Conservation (phyloP, 371 early-diverging fungal species). For the Mortierella sp. region DNA sequence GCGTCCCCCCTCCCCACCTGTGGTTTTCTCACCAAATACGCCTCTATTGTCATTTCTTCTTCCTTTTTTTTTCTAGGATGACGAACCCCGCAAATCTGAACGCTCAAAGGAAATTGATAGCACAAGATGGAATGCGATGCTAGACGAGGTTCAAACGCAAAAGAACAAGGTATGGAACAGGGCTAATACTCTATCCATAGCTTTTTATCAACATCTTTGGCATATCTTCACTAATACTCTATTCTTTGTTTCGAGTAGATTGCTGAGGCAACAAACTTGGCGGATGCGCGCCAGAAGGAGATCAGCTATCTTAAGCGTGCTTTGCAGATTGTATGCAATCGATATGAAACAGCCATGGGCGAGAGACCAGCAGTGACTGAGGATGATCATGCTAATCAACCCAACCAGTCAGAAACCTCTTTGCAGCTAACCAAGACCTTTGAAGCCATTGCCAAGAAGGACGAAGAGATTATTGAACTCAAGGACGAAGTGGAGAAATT, state of each 20-base stretch:
- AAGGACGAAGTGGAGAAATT: slow-evolving; percentile 31
- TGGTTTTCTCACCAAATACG: neutral
- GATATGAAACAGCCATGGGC: slow-evolving; percentile 49
- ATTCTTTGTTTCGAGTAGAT: slow-evolving; percentile 21
- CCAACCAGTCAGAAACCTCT: slow-evolving; percentile 30
- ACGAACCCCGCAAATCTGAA: slow-evolving; percentile 49
- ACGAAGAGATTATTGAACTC: slow-evolving; percentile 49
- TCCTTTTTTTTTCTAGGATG: slow-evolving; percentile 24
- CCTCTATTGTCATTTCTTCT: neutral
- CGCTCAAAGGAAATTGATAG: slow-evolving; percentile 49
- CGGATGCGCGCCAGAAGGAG: slow-evolving; percentile 52
- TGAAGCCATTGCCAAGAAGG: slow-evolving; percentile 48
- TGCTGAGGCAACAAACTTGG: slow-evolving; percentile 37
- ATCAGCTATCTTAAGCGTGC: slow-evolving; percentile 54
- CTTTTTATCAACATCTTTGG: neutral
- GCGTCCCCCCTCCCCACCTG: too few relatives aligned
- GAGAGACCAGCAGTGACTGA: slow-evolving; percentile 43
- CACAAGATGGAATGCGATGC: slow-evolving; percentile 50
- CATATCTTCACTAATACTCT: neutral
- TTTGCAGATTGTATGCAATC: slow-evolving; percentile 53
- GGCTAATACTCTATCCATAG: neutral
- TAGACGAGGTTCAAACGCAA: slow-evolving; percentile 44
- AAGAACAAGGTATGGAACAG: slow-evolving; percentile 34
- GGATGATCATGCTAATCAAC: slow-evolving; percentile 29
- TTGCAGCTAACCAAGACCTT: slow-evolving; percentile 49